A percentile compares a stretch with the other conserved stretches of the same genome.
These are phyloP conservation scores for Oxyria digyna DNA, from an alignment of 148 eudicot genomes.

Conservation along the genomic window DNA sequence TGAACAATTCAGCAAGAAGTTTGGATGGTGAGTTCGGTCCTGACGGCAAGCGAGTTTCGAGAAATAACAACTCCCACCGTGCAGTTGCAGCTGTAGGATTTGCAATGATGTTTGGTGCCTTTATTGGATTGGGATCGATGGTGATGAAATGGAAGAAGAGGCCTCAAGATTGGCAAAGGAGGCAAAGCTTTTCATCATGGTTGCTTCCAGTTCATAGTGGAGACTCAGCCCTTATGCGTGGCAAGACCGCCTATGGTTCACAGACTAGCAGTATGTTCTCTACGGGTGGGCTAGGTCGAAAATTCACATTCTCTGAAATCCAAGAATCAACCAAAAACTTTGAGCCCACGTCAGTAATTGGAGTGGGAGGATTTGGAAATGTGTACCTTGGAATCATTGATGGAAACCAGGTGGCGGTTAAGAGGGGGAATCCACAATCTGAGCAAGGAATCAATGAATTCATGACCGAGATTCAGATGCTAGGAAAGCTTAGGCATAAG, in stretches of 20 bases:
- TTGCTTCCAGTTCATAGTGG: slow-evolving; percentile 71
- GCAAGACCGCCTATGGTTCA: slow-evolving; percentile 53
- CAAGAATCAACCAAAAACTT: slow-evolving; percentile 65
- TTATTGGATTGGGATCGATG: slow-evolving; percentile 79
- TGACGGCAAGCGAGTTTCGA: slow-evolving; percentile 20
- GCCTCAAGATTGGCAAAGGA: slow-evolving; percentile 77
- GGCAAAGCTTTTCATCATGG: slow-evolving; percentile 80
- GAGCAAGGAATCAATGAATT: slow-evolving; percentile 86
- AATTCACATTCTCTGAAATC: slow-evolving; percentile 53
- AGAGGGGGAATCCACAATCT: slow-evolving; percentile 79
- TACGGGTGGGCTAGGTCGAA: slow-evolving; percentile 55
- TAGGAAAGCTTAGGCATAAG: slow-evolving; percentile 83
- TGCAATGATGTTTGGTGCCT: slow-evolving; percentile 94
- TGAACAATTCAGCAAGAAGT: slow-evolving; percentile 64
- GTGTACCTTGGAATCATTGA: slow-evolving; percentile 63
- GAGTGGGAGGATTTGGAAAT: slow-evolving; percentile 85
- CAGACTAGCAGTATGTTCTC: slow-evolving; percentile 39
- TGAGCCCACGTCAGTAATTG: slow-evolving; percentile 46
- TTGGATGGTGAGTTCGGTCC: slow-evolving; percentile 64
- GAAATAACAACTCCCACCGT: slow-evolving; percentile 16
- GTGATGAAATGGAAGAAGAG: slow-evolving; percentile 76
- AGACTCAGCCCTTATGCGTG: slow-evolving; percentile 35
- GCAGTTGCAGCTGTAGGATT: slow-evolving; percentile 74
- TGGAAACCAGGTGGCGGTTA: slow-evolving; percentile 58
- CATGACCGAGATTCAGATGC: slow-evolving; percentile 76